Base-by-base conservation (phyloP, 345 rosid genomes). In the Lenwebbia sp. region DNA sequence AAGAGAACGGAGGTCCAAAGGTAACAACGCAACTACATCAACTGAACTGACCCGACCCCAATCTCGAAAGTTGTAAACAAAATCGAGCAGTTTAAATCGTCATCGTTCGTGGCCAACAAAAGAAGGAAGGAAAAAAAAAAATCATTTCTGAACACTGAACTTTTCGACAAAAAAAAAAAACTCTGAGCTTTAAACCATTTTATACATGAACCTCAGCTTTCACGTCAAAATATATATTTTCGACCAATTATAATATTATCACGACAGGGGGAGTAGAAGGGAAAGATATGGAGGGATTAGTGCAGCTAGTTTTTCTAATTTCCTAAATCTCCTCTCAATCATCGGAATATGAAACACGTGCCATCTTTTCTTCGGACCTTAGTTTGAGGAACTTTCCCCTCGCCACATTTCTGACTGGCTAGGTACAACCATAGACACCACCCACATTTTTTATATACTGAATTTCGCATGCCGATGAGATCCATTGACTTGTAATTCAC, bases 201-300 rank as follows among this genome's bases (percentile, higher is more conserved):
- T 5, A 8, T 4, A 30, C 44, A 65, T 30, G 44, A 65, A 65
- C 41, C 76, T 65, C 6, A 30, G 2, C 44, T 30, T 30, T 65
- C 23, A 33, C 41, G 17, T 65, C 13, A 13, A 9, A 2, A 17
- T 3, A 17, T 7, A 19, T 30, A 65, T 33, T 30, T 17, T 4
- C 6, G 0, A 33, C 3, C 23, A 4, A 65, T 65, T 33, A 33
- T 2, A 33, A 33, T n/a, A n/a, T n/a, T n/a, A n/a, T n/a, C n/a
- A n/a, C n/a, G n/a, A n/a, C n/a, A n/a, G n/a, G n/a, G n/a, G n/a
- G n/a, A n/a, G n/a, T n/a, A n/a, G n/a, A n/a, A 60, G 21, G 37
- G 1, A 60, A 60, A 60, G 28, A 28, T 60, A 0, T 0, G 0
- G 37, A 28, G 1, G 21, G 3, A n/a, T 7, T 6, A 1, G 37